Conservation (phyloP, 768 basidiomycete species). For the Kwoniella sp. region DNA sequence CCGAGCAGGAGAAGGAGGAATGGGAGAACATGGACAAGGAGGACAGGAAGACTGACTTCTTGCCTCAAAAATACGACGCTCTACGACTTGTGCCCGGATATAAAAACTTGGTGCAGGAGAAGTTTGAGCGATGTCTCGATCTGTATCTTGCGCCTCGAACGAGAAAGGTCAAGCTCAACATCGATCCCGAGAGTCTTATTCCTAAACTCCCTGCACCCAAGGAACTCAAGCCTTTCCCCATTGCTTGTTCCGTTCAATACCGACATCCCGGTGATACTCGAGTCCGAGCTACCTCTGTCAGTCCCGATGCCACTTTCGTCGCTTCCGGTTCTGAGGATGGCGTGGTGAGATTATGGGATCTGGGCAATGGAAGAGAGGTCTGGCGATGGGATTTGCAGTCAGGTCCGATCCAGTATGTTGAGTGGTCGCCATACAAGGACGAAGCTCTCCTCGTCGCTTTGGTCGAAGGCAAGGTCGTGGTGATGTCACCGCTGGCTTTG, state of each 20-base stretch:
- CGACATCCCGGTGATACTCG: constrained; percentile 66
- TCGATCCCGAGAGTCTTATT: constrained; percentile 85
- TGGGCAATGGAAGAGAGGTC: constrained; percentile 81
- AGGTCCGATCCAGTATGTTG: constrained; percentile 74
- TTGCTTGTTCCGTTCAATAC: constrained; percentile 73
- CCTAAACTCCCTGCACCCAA: constrained; percentile 91
- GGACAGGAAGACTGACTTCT: constrained; percentile 84
- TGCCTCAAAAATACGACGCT: constrained; percentile 80
- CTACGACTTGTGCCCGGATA: constrained; percentile 91
- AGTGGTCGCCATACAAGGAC: constrained; percentile 91
- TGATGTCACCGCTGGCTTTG: constrained; percentile 52
- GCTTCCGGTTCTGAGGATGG: constrained; percentile 90
- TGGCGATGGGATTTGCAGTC: constrained; percentile 79
- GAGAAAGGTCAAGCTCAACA: constrained; percentile 71
- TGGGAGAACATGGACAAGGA: constrained; percentile 84
- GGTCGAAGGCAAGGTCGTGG: constrained; percentile 58
- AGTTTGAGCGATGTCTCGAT: constrained; percentile 91
- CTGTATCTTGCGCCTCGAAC: constrained; percentile 94
- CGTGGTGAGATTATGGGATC: constrained; percentile 84
- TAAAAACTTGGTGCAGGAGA: constrained; percentile 85
- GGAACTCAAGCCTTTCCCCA: constrained; percentile 92
- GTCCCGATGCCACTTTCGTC: constrained; percentile 88
- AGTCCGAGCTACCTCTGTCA: constrained; percentile 73
- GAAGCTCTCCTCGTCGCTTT: constrained; percentile 61
- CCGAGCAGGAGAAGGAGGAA: constrained; percentile 73